Evolutionary conservation across 192 early-diverging fungal species (phyloP), one percentile per base, ranked within the genome.

Genomic region (Coemansia umbellata): DNA sequence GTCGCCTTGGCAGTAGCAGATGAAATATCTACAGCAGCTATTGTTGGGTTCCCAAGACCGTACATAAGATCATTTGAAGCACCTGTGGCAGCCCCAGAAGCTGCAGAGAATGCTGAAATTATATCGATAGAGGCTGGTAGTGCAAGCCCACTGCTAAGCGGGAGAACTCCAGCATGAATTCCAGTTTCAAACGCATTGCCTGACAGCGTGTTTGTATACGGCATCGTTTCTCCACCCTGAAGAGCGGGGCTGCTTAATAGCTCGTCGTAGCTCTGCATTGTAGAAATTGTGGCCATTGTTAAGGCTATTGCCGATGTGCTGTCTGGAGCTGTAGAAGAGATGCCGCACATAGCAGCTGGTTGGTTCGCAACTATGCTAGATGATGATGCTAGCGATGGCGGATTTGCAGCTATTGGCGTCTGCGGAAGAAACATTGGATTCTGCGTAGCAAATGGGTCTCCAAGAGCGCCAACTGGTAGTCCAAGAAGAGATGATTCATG

Each of bases 241-340:
- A 47, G 1, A 27, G 36, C 40, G 7, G 53, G 30, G 24, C 37
- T 51, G 42, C 42, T 32, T 4, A 53, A 7, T 0, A 35, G 31
- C 5, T 50, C 42, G 3, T 66, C 70, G 13, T 62, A 39, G 2
- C 53, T 37, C 0, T 48, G 27, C 40, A 74, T 49, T 2, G 63
- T 64, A 3, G 71, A 58, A 24, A 74, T 55, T 4, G 58, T 60
- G 19, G 71, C 71, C 3, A 60, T 60, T 24, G 53, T 61, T 33
- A 74, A 42, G 3, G 47, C 55, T 8, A 50, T 44, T 4, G 24
- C 43, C 9, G 53, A n/a, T n/a, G n/a, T n/a, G n/a, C n/a, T n/a
- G n/a, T n/a, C n/a, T n/a, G n/a, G n/a, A n/a, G n/a, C n/a, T n/a
- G n/a, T n/a, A n/a, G n/a, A n/a, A n/a, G n/a, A n/a, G n/a, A n/a